phyloP scores from a whole-genome alignment of 768 basidiomycete genomes.

The Guyanaporus albipodus region DNA sequence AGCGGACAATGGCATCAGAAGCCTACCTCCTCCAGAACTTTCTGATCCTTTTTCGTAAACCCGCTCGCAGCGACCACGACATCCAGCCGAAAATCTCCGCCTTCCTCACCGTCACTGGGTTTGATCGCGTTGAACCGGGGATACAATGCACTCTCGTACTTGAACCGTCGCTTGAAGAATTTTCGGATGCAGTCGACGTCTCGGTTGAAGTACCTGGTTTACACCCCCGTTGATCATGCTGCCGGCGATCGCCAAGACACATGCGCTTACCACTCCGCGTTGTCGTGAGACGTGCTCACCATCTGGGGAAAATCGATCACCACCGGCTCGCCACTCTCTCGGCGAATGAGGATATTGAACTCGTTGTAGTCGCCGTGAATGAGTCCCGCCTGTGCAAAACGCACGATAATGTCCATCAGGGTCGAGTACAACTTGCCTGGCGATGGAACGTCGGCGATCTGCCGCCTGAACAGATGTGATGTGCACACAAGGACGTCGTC shows the following conservation, averaged over 20 bases:
- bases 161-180: constrained; percentile 88
- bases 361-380: constrained; percentile 99
- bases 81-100: constrained; percentile 71
- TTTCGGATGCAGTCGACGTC: constrained; percentile 95
- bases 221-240: constrained; percentile 4
- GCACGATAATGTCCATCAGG: constrained; percentile 94
- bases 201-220: constrained; percentile 91
- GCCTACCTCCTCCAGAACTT: constrained; percentile 77
- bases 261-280: constrained; percentile 83
- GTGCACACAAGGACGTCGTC: neutral
- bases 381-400: constrained; percentile 89
- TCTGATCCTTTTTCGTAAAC: constrained; percentile 81
- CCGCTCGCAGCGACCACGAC: constrained; percentile 93
- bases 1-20: constrained; percentile 17
- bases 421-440: constrained; percentile 88
- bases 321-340: constrained; percentile 70
- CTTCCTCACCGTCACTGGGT: constrained; percentile 34
- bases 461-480: constrained; percentile 55
- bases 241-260: constrained; percentile 13
- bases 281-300: constrained; percentile 95
- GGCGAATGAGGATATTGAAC: constrained; percentile 93
- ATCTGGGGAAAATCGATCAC: constrained; percentile 99
- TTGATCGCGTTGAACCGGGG: constrained; percentile 66
- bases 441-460: constrained; percentile 76
- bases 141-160: constrained; percentile 87